These are phyloP conservation scores for Globisporangium barbulae DNA, from an alignment of 352 stramenopile species.

Conservation along the genomic window DNA sequence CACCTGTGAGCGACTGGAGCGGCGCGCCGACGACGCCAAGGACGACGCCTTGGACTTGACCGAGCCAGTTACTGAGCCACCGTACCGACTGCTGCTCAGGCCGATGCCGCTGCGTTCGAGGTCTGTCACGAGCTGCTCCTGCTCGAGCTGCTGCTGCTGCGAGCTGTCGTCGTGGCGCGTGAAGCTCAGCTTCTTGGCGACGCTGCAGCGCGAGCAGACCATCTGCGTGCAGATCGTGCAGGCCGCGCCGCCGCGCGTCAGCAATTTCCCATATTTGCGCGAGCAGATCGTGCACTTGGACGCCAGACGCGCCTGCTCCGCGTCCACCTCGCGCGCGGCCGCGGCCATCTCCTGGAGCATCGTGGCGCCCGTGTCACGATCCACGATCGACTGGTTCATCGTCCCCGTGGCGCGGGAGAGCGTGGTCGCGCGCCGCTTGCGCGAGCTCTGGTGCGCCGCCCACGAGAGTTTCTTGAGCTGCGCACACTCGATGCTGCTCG, in stretches of 20 bases:
- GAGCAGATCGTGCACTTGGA: conserved; percentile 16
- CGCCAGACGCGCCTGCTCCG: neutral
- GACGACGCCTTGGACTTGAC: conserved; percentile 11
- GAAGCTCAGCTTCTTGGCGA: conserved; percentile 47
- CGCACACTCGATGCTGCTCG: conserved; percentile 43
- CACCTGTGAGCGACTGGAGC: conserved; percentile 2
- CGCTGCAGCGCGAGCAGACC: conserved; percentile 38
- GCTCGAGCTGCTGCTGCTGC: conserved; percentile 30
- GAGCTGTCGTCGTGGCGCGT: conserved; percentile 22
- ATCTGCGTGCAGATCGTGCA: conserved; percentile 36
- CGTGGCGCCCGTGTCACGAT: conserved; percentile 3
- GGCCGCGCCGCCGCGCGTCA: conserved; percentile 24
- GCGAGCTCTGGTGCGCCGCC: conserved; percentile 22
- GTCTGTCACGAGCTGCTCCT: conserved; percentile 22
- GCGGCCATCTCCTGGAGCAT: conserved; percentile 26
- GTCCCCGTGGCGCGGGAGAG: conserved; percentile 14
- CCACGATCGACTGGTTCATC: conserved; percentile 9
- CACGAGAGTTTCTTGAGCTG: conserved; percentile 70
- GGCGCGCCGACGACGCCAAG: neutral
- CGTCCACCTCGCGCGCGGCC: conserved; percentile 20
- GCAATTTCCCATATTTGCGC: conserved; percentile 19
- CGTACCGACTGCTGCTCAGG: neutral
- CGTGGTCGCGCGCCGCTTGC: conserved; percentile 20
- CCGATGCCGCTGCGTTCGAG: conserved; percentile 11
- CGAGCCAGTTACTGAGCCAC: neutral